Conservation (phyloP, 768 basidiomycete species). For the Chalciporus piperatus region DNA sequence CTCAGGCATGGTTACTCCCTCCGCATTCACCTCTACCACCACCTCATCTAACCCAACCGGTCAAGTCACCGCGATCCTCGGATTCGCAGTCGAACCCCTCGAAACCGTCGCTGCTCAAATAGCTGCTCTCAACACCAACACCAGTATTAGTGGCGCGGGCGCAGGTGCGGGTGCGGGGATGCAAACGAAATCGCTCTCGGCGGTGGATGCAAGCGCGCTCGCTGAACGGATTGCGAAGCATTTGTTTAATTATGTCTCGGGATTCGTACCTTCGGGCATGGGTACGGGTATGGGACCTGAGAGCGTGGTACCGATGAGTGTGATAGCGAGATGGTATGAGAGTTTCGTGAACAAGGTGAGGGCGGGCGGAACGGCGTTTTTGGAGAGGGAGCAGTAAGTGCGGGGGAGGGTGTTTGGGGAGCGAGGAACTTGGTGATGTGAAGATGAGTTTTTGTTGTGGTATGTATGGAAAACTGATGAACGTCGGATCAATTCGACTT, state of each 20-base stretch:
- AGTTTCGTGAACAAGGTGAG: conserved; percentile 57
- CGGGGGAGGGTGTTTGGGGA: no score
- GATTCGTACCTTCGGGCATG: conserved; percentile 50
- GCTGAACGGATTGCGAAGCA: conserved; percentile 51
- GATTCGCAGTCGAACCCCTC: conserved; percentile 78
- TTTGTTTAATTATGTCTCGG: conserved; percentile 70
- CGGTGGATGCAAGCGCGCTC: conserved; percentile 10
- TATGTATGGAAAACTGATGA: no score
- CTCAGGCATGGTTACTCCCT: conserved; percentile 30
- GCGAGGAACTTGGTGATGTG: no score
- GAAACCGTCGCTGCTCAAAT: conserved; percentile 58
- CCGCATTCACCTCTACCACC: conserved; percentile 25
- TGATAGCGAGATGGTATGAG: conserved; percentile 73
- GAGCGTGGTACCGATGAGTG: conserved; percentile 55
- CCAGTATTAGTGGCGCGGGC: conserved; percentile 24
- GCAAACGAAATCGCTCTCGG: neutral
- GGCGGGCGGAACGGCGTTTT: conserved; percentile 57
- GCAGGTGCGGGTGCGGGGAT: no score
- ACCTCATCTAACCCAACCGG: conserved; percentile 29
- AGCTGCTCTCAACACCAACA: conserved; percentile 23
- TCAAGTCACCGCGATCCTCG: conserved; percentile 71
- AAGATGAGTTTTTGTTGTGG: no score
- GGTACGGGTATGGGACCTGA: conserved; percentile 41
- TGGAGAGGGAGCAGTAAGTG: conserved; percentile 45
- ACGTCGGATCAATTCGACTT: no score